phyloP scores from a whole-genome alignment of 2,329 filamentous ascomycete species.

The Sordariomycetes sp. region DNA sequence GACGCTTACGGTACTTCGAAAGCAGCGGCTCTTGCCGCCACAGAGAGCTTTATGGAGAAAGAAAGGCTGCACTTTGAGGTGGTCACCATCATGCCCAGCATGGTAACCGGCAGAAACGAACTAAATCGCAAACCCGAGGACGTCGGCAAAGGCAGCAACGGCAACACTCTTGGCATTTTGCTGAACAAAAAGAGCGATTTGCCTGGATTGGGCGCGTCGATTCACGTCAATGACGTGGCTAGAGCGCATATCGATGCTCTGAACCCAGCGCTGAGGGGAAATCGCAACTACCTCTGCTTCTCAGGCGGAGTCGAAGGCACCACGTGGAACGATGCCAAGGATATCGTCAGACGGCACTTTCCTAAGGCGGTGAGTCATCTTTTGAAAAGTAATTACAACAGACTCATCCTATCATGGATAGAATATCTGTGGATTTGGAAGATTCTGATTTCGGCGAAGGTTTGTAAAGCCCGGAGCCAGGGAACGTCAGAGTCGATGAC shows the following conservation, averaged over 20 bases:
- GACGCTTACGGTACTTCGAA: too few species aligned
- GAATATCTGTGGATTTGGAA: too few species aligned
- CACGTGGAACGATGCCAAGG: neutral
- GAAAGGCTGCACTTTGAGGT: neutral
- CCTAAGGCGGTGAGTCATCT: neutral
- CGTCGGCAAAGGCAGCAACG: neutral
- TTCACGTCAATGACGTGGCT: neutral
- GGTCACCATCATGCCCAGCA: too few species aligned
- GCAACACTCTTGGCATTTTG: neutral
- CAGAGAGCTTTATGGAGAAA: too few species aligned
- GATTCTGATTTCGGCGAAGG: too few species aligned
- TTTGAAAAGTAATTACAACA: too few species aligned
- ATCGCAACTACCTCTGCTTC: neutral
- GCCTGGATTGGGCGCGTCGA: neutral
- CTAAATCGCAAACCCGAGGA: too few species aligned
- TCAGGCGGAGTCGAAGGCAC: neutral
- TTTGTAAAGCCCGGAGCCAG: too few species aligned
- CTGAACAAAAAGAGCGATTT: neutral
- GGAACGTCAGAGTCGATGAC: too few species aligned
- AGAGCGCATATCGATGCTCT: neutral
- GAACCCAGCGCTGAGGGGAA: neutral
- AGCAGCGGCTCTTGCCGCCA: too few species aligned
- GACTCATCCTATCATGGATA: too few species aligned
- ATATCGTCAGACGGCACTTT: neutral
- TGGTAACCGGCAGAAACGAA: too few species aligned